These are phyloP conservation scores for Backusella mclennaniae DNA, from an alignment of 192 early-diverging fungal genomes.

Conservation along the genomic window DNA sequence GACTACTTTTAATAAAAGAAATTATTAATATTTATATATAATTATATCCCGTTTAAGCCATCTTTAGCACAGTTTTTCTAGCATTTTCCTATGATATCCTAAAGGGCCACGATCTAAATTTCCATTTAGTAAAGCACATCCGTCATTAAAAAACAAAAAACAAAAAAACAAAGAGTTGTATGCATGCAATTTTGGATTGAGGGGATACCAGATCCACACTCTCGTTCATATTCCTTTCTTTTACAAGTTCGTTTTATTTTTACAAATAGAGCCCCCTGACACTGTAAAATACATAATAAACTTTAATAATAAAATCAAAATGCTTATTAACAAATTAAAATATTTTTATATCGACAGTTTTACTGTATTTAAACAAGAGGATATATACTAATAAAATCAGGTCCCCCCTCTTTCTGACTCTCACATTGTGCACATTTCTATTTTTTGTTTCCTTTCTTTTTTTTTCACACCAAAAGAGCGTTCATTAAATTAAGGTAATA, in stretches of 20 bases:
- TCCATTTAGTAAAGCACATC: background rate
- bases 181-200: background rate
- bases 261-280: background rate
- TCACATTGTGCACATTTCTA: background rate
- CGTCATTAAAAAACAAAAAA: background rate
- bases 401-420: background rate
- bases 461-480: constrained; percentile 5
- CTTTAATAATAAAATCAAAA: background rate
- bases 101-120: background rate
- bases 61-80: background rate
- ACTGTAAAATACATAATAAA: background rate
- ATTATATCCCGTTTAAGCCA: constrained; percentile 7
- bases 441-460: background rate
- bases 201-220: background rate
- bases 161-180: background rate
- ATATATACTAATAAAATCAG: background rate
- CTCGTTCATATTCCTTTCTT: background rate
- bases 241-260: background rate
- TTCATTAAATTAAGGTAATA: background rate
- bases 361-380: background rate
- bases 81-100: background rate
- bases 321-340: background rate
- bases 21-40: background rate
- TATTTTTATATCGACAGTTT: background rate
- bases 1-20: constrained; percentile 27